A percentile compares a stretch with the other conserved stretches of the same genome.
Conservation (phyloP, 352 stramenopile species). For the Phytophthora kernoviae region DNA sequence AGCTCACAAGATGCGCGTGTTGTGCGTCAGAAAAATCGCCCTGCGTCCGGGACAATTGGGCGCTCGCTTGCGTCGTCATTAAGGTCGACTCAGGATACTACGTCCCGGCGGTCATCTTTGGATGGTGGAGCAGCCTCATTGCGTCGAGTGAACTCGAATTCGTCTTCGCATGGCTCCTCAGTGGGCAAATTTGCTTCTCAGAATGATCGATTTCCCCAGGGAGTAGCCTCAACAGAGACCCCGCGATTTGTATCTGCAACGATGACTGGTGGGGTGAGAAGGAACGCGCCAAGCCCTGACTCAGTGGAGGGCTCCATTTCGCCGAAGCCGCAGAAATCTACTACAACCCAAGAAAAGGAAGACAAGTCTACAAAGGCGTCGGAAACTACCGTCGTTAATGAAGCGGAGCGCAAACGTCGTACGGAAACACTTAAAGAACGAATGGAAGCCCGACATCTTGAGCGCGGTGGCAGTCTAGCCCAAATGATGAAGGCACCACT, state of each 20-base stretch:
- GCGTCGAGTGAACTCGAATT: slow-evolving; percentile 19
- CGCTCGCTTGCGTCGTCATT: slow-evolving; percentile 10
- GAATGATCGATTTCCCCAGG: slow-evolving; percentile 6
- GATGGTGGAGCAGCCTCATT: slow-evolving; percentile 27
- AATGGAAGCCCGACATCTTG: slow-evolving; percentile 49
- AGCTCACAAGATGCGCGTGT: slow-evolving; percentile 61
- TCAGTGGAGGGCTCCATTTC: slow-evolving; percentile 14
- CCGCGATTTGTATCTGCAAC: slow-evolving; percentile 18
- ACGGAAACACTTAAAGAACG: slow-evolving; percentile 39
- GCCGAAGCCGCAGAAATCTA: slow-evolving; percentile 24
- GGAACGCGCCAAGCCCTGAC: slow-evolving; percentile 8
- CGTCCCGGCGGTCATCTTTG: slow-evolving; percentile 36
- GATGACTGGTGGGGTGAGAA: slow-evolving; percentile 15
- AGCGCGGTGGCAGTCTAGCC: slow-evolving; percentile 39
- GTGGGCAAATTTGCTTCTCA: slow-evolving; percentile 22
- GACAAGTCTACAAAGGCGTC: slow-evolving; percentile 15
- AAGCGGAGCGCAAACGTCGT: slow-evolving; percentile 45
- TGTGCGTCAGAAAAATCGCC: slow-evolving; percentile 23
- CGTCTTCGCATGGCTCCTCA: slow-evolving; percentile 14
- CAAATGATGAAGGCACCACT: slow-evolving; percentile 41
- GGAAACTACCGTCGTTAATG: slow-evolving; percentile 23
- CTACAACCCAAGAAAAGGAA: slow-evolving; percentile 19
- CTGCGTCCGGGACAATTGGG: slow-evolving; percentile 24
- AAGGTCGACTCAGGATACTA: slow-evolving; percentile 22
- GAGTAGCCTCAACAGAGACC: slow-evolving; percentile 13